These are phyloP conservation scores for Zopfia rhizophila DNA, from an alignment of 2,329 filamentous ascomycete genomes.

Conservation along the genomic window DNA sequence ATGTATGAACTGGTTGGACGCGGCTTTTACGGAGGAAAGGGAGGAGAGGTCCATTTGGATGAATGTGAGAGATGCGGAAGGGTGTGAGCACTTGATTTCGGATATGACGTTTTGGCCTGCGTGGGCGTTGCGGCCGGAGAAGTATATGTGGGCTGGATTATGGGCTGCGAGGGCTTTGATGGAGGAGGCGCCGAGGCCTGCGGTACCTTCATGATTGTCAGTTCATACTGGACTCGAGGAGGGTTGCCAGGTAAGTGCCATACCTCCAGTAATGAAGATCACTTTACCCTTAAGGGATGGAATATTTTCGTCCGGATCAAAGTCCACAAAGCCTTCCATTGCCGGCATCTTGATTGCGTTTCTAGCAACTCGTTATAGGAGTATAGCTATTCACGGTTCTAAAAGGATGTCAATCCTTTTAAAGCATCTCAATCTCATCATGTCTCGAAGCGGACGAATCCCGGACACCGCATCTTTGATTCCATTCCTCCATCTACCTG, in stretches of 20 bases:
- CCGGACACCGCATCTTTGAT: too few relatives aligned
- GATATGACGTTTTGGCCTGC: conserved; percentile 48
- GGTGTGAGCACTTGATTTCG: conserved; percentile 37
- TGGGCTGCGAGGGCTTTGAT: conserved; percentile 54
- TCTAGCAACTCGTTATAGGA: too few relatives aligned
- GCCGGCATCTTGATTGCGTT: too few relatives aligned
- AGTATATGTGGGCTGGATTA: conserved; percentile 54
- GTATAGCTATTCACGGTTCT: too few relatives aligned
- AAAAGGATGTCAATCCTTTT: too few relatives aligned
- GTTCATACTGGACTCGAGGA: neutral
- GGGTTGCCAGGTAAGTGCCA: too few relatives aligned
- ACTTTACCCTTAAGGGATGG: conserved; percentile 31
- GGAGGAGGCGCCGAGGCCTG: conserved; percentile 56
- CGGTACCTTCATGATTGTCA: conserved; percentile 45
- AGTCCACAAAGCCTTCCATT: conserved; percentile 14
- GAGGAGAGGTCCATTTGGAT: conserved; percentile 50
- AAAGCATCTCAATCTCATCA: too few relatives aligned
- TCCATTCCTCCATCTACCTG: too few relatives aligned
- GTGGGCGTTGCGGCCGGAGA: conserved; percentile 52
- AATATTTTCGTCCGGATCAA: conserved; percentile 32
- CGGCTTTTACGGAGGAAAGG: conserved; percentile 42
- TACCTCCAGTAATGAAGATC: conserved; percentile 37
- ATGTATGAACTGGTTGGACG: conserved; percentile 34
- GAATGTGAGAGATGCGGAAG: conserved; percentile 41
- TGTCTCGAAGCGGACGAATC: too few relatives aligned